Evolutionary conservation across 305 asterid species (phyloP).

Genomic region (Rubia balearica): DNA sequence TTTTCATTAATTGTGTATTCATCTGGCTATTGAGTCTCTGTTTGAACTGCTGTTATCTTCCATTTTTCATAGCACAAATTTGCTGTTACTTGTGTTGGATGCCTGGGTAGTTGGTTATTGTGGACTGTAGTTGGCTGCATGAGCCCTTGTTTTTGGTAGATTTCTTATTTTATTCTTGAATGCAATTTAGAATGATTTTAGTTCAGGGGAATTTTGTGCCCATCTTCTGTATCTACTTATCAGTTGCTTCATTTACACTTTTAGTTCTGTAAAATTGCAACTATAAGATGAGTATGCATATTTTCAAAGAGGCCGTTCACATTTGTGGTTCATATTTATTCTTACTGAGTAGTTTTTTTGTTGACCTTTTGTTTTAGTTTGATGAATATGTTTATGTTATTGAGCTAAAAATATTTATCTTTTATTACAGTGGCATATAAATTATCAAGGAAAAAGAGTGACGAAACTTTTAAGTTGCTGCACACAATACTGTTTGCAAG

Average conservation of each 20-base stretch:
- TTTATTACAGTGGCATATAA: constrained; percentile 64
- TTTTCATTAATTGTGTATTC: neutral
- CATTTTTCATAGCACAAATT: neutral
- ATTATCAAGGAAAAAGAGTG: constrained; percentile 73
- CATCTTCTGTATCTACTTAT: neutral
- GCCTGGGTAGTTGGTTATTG: neutral
- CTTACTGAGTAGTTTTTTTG: neutral
- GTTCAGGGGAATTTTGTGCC: neutral
- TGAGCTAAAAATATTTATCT: constrained; percentile 3
- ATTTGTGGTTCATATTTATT: neutral
- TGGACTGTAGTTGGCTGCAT: neutral
- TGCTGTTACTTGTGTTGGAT: neutral
- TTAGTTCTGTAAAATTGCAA: neutral
- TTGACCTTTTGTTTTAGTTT: neutral
- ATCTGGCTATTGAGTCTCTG: neutral
- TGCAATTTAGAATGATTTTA: neutral
- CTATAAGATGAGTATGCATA: neutral
- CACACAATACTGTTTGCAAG: constrained; percentile 73
- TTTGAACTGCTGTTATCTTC: neutral
- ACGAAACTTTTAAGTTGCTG: constrained; percentile 72
- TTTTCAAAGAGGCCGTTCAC: neutral
- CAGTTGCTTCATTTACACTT: neutral
- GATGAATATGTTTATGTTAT: neutral
- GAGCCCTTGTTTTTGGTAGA: neutral
- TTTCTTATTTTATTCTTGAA: neutral